Percentiles rank a stretch among this genome's conserved stretches.
Conservation (phyloP, 495 filamentous ascomycete genomes). For the Neurospora terricola region DNA sequence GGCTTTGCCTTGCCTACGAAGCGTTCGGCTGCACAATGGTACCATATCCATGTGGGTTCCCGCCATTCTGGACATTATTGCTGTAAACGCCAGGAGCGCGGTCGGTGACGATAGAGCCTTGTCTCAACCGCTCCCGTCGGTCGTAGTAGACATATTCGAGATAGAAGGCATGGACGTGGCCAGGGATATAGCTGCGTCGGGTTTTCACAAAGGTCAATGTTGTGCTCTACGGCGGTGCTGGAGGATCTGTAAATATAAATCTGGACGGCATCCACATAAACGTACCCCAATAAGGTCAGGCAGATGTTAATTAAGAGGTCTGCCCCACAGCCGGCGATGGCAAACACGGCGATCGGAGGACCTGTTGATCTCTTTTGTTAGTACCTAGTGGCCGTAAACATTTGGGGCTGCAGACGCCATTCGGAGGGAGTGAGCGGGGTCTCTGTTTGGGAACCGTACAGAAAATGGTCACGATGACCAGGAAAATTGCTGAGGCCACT, state of each 20-base stretch:
- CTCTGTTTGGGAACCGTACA: constrained; percentile 20
- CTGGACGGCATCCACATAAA: background rate
- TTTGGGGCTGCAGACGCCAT: background rate
- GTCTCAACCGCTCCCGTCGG: constrained; percentile 46
- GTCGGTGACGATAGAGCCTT: constrained; percentile 35
- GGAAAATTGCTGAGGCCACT: constrained; percentile 43
- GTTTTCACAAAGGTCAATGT: background rate
- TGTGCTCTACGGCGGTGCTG: background rate
- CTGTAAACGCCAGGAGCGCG: constrained; percentile 72
- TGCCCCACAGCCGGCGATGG: constrained; percentile 47
- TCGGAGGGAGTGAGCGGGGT: constrained; percentile 1
- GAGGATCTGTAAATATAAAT: background rate
- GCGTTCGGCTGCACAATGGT: constrained; percentile 33
- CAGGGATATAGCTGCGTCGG: constrained; percentile 54
- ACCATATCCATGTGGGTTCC: constrained; percentile 39
- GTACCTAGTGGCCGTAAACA: background rate
- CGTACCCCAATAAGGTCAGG: constrained; percentile 54
- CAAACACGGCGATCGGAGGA: constrained; percentile 32
- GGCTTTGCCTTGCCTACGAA: background rate
- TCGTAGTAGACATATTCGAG: constrained; percentile 80
- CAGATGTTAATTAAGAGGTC: constrained; percentile 87
- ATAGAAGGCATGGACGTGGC: constrained; percentile 87
- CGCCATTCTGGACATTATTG: constrained; percentile 64
- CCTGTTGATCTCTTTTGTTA: constrained; percentile 17
- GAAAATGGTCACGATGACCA: constrained; percentile 49